These are phyloP conservation scores for Lachnellula suecica DNA, from an alignment of 2,329 filamentous ascomycete genomes.

Conservation along the genomic window DNA sequence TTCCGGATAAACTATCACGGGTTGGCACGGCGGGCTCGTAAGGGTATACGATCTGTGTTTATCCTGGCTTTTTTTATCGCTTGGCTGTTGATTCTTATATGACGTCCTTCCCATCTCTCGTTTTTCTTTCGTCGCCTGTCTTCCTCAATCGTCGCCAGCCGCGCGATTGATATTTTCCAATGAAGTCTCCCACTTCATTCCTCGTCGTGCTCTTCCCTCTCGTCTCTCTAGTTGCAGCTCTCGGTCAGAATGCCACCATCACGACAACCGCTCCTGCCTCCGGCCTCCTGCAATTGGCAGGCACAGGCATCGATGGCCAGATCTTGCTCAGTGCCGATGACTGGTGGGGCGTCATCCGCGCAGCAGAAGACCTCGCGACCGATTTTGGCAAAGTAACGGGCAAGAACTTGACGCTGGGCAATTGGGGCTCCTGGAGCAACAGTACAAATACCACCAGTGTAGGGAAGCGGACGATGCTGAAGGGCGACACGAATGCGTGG, in stretches of 20 bases:
- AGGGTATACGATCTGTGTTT: slow-evolving; percentile 5
- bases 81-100: not conserved
- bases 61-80: not conserved
- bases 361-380: slow-evolving; percentile 63
- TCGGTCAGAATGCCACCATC: slow-evolving; percentile 46
- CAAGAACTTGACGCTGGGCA: slow-evolving; percentile 52
- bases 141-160: not conserved
- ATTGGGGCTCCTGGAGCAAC: slow-evolving; percentile 14
- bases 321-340: slow-evolving; percentile 59
- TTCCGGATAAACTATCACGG: not conserved
- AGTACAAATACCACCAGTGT: not conserved
- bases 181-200: slow-evolving; percentile 15
- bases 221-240: slow-evolving; percentile 32
- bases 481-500: not conserved
- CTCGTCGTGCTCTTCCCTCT: slow-evolving; percentile 23
- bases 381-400: slow-evolving; percentile 74
- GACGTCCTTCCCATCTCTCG: not conserved
- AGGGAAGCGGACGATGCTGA: not conserved
- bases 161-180: slow-evolving; percentile 7
- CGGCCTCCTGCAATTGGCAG: slow-evolving; percentile 24
- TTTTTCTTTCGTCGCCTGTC: not conserved
- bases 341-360: slow-evolving; percentile 67
- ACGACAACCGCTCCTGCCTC: slow-evolving; percentile 42
- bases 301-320: slow-evolving; percentile 39
- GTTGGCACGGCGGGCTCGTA: not conserved